Conservation (phyloP, 306 rosid species). For the Glycyrrhiza uralensis region DNA sequence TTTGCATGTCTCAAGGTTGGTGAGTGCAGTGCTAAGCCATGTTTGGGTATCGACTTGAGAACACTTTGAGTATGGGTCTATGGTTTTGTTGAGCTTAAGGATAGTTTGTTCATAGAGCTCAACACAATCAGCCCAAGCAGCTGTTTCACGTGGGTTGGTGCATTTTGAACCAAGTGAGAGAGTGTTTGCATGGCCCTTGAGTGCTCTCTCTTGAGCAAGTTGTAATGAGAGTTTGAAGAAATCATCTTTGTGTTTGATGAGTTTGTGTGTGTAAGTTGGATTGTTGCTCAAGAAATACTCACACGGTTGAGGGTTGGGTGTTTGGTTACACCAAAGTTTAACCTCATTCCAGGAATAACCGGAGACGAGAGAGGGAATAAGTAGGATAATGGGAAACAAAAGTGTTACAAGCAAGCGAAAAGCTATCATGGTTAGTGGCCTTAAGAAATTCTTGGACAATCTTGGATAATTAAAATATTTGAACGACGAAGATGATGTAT, state of each 20-base stretch:
- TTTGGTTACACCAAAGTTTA: slow-evolving; percentile 61
- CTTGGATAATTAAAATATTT: neutral
- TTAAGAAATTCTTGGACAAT: neutral
- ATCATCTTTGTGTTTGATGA: slow-evolving; percentile 48
- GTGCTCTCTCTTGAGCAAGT: slow-evolving; percentile 50
- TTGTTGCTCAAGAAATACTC: slow-evolving; percentile 45
- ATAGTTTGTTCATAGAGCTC: slow-evolving; percentile 54
- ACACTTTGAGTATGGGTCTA: slow-evolving; percentile 31
- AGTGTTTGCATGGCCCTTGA: slow-evolving; percentile 36
- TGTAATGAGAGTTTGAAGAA: slow-evolving; percentile 48
- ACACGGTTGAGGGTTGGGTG: slow-evolving; percentile 73
- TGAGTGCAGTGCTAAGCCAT: slow-evolving; percentile 69
- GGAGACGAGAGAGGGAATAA: neutral
- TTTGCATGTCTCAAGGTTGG: slow-evolving; percentile 60
- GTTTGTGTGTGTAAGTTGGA: neutral
- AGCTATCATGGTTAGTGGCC: slow-evolving; percentile 1
- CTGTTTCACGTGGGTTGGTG: slow-evolving; percentile 31
- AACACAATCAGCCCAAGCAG: slow-evolving; percentile 70
- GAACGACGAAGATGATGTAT: neutral
- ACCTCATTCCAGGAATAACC: slow-evolving; percentile 40
- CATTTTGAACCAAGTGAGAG: slow-evolving; percentile 44
- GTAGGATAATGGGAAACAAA: slow-evolving; percentile 4
- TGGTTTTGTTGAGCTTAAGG: slow-evolving; percentile 44
- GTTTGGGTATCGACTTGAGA: slow-evolving; percentile 51
- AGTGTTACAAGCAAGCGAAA: neutral